A percentile compares a stretch with the other conserved stretches of the same genome.
Conservation (phyloP, 164 flowering plant genomes). For the Liriodendron chinense region DNA sequence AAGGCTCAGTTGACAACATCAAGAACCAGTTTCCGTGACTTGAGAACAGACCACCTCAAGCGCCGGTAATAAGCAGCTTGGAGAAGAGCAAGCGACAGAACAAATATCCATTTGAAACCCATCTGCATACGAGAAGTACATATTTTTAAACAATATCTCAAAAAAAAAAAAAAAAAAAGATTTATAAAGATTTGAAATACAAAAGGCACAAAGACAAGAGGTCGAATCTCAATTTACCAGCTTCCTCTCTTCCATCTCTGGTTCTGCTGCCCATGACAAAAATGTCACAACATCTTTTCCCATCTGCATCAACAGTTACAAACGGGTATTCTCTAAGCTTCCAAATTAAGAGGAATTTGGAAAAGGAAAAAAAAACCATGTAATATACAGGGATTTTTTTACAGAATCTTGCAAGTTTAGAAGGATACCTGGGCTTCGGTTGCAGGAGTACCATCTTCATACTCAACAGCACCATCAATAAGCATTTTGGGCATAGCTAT, state of each 20-base stretch:
- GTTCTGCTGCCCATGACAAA: slow-evolving; percentile 87
- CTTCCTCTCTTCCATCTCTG: slow-evolving; percentile 94
- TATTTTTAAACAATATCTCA: neutral
- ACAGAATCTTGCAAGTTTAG: neutral
- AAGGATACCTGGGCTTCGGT: slow-evolving; percentile 77
- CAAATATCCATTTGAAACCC: slow-evolving; percentile 41
- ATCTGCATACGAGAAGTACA: slow-evolving; percentile 18
- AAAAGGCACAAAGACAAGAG: neutral
- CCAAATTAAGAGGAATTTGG: neutral
- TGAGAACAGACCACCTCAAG: slow-evolving; percentile 35
- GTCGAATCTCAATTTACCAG: slow-evolving; percentile 40
- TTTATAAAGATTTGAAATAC: neutral
- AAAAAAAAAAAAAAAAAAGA: neutral
- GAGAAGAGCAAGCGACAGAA: slow-evolving; percentile 36
- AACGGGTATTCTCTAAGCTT: neutral
- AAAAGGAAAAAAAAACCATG: neutral
- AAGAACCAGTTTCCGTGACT: slow-evolving; percentile 34
- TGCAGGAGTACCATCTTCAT: slow-evolving; percentile 86
- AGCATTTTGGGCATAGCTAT: slow-evolving; percentile 99
- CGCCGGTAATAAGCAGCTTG: slow-evolving; percentile 39
- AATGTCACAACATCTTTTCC: slow-evolving; percentile 84
- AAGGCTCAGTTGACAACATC: slow-evolving; percentile 30
- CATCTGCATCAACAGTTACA: slow-evolving; percentile 42
- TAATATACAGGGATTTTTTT: neutral
- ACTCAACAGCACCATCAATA: slow-evolving; percentile 84